A percentile compares a stretch with the other conserved stretches of the same genome.
phyloP scores from a whole-genome alignment of 495 filamentous ascomycete species.

The Antarctomyces pellizariae region DNA sequence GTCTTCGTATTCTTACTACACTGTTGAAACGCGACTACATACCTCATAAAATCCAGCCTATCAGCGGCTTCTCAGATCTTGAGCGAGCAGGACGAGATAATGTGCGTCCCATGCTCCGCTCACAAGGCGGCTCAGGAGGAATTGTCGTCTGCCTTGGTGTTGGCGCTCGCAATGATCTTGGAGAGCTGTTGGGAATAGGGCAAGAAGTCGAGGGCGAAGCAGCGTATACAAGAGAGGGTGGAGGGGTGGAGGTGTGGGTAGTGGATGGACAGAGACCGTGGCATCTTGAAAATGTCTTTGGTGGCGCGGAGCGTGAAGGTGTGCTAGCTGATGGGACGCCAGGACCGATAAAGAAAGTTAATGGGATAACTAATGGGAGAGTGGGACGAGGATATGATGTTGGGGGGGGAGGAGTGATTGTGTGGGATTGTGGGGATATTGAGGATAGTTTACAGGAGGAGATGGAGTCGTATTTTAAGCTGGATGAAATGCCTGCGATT shows the following conservation, averaged over 20 bases:
- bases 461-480: conserved; percentile 54
- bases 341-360: no score
- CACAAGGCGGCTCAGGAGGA: conserved; percentile 57
- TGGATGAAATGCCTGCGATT: conserved; percentile 75
- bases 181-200: conserved; percentile 43
- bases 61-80: conserved; percentile 81
- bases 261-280: conserved; percentile 80
- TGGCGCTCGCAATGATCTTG: conserved; percentile 73
- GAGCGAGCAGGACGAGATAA: conserved; percentile 50
- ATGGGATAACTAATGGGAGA: conserved; percentile 36
- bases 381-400: conserved; percentile 47
- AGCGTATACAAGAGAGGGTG: conserved; percentile 12
- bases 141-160: conserved; percentile 83
- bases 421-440: conserved; percentile 92
- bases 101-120: conserved; percentile 60
- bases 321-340: no score
- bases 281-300: conserved; percentile 89
- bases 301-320: no score
- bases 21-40: conserved; percentile 93
- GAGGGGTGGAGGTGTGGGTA: conserved; percentile 79
- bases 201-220: conserved; percentile 33
- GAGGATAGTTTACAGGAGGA: conserved; percentile 61
- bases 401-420: conserved; percentile 64
- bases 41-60: conserved; percentile 89
- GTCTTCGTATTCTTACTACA: conserved; percentile 75